Evolutionary conservation across 2,329 filamentous ascomycete genomes (phyloP), one percentile per base, ranked within the genome.

Genomic region (Aciculosporium take): DNA sequence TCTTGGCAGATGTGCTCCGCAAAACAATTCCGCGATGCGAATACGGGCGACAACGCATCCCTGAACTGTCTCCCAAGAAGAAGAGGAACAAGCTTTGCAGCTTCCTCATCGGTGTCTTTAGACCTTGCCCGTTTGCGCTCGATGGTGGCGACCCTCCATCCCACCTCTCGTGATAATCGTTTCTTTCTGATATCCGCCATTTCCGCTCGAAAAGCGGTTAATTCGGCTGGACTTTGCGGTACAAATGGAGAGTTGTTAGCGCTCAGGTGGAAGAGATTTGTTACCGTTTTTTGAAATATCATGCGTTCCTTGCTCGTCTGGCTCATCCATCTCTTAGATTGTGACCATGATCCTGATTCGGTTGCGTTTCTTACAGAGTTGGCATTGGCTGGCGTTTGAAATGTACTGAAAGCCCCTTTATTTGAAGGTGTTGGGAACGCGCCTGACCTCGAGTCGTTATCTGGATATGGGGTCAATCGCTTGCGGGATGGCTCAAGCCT

Each of bases 291-390:
- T n/a, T 57, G 50, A 42, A 61, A 65, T 4, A 46, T 51, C 24
- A 47, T 51, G n/a, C 56, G 54, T 37, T 60, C 58, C 32, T 53
- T 54, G 17, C 55, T 56, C 30, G 55, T 53, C 8, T 52, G 44
- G 46, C 60, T 64, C n/a, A 56, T 50, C 63, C 63, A 66, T 40
- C 55, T 54, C 47, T 56, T 62, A 37, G 62, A 64, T 28, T 63
- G 58, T 12, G 60, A 55, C 61, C 61, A 64, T 17, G 52, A 51
- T 24, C 53, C 59, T 21, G 50, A 32, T 7, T 57, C 51, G 25
- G 34, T 21, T 12, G 27, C 20, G 8, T 12, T 42, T 37, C 33
- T 38, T 20, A 20, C 13, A 32, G 27, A 23, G 23, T 23, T 25
- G 13, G 23, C 10, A 36, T 35, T 20, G 5, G 34, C 27, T 21